A percentile compares a stretch with the other conserved stretches of the same genome.
phyloP scores from a whole-genome alignment of 352 stramenopile genomes.

The Pythium insidiosum region DNA sequence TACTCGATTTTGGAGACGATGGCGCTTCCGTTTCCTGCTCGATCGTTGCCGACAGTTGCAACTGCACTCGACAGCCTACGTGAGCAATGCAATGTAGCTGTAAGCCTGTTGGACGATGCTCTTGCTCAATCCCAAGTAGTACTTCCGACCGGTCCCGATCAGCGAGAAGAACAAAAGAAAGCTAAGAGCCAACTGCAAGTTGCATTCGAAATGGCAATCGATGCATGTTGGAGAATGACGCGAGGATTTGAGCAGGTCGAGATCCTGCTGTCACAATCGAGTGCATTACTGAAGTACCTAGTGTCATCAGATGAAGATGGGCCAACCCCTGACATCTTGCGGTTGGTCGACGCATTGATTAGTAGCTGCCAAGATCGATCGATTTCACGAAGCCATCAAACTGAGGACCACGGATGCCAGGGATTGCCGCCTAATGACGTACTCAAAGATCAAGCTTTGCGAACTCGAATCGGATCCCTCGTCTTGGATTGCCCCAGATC shows the following conservation, averaged over 20 bases:
- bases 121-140: constrained; percentile 55
- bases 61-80: constrained; percentile 26
- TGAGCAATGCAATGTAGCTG: constrained; percentile 30
- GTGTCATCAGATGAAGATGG: background rate
- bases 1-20: constrained; percentile 42
- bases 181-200: constrained; percentile 48
- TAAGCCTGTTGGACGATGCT: constrained; percentile 53
- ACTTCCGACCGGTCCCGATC: constrained; percentile 26
- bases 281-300: constrained; percentile 44
- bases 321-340: background rate
- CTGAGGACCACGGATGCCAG: too few relatives aligned
- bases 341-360: constrained; percentile 14
- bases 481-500: constrained; percentile 37
- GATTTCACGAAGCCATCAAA: too few relatives aligned
- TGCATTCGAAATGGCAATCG: constrained; percentile 73
- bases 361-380: background rate
- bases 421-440: too few relatives aligned
- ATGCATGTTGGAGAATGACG: constrained; percentile 62
- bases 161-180: constrained; percentile 32
- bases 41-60: constrained; percentile 26
- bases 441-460: constrained; percentile 23
- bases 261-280: constrained; percentile 37
- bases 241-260: constrained; percentile 40
- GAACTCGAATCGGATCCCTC: constrained; percentile 25
- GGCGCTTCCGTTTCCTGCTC: constrained; percentile 20